Conservation (phyloP, 2,329 filamentous ascomycete genomes). For the Fusarium kyushuense region DNA sequence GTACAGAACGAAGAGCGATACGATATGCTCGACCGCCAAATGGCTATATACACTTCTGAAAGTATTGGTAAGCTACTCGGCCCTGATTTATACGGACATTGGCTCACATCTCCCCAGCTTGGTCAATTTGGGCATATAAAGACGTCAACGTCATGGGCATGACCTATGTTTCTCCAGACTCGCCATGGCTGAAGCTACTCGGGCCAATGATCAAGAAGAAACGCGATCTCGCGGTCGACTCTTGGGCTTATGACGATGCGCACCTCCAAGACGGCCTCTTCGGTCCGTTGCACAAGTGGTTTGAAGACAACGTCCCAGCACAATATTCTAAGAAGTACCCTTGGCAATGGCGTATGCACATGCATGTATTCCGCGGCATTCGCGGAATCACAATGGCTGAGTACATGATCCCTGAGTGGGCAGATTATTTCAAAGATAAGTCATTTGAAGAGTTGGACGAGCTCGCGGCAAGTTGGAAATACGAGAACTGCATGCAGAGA, state of each 20-base stretch:
- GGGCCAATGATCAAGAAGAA: conserved; percentile 68
- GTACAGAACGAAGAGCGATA: conserved; percentile 54
- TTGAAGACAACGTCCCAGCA: conserved; percentile 59
- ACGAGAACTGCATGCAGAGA: conserved; percentile 65
- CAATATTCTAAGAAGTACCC: conserved; percentile 61
- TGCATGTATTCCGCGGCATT: conserved; percentile 61
- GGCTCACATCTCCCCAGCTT: conserved; percentile 50
- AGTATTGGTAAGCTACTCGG: conserved; percentile 29
- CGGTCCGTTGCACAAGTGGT: conserved; percentile 54
- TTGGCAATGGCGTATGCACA: conserved; percentile 61
- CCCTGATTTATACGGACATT: not conserved
- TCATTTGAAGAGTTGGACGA: conserved; percentile 65
- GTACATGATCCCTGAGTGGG: conserved; percentile 66
- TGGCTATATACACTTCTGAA: conserved; percentile 51
- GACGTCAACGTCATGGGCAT: conserved; percentile 68
- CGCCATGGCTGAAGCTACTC: conserved; percentile 63
- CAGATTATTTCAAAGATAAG: conserved; percentile 64
- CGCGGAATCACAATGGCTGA: conserved; percentile 58
- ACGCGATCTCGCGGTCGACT: conserved; percentile 63
- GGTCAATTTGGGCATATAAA: conserved; percentile 71
- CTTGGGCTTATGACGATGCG: conserved; percentile 60
- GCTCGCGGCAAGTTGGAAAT: conserved; percentile 62
- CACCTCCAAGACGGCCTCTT: conserved; percentile 53
- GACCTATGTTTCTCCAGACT: conserved; percentile 60
- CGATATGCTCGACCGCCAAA: conserved; percentile 56